Conservation (phyloP, 129 eudicot genomes). For the Pseudognaphalium luteoalbum region DNA sequence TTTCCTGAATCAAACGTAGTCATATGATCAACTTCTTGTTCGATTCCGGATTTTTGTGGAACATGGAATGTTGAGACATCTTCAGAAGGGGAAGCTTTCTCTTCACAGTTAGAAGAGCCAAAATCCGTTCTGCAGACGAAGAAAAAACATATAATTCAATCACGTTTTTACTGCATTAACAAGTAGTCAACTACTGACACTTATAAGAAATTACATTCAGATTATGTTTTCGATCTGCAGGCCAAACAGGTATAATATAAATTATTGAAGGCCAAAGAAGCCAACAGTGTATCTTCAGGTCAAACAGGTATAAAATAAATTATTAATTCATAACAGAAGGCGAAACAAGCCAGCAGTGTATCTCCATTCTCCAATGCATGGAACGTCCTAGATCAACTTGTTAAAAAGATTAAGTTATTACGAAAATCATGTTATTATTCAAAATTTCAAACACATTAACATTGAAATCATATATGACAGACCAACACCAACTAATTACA, state of each 20-base stretch:
- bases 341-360: too few species aligned
- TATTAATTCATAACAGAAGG: too few species aligned
- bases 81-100: slow-evolving; percentile 47
- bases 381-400: too few species aligned
- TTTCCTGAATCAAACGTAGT: slow-evolving; percentile 46
- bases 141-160: slow-evolving; percentile 9
- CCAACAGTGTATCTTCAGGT: too few species aligned
- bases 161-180: slow-evolving; percentile 12
- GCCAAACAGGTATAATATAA: too few species aligned
- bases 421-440: background rate
- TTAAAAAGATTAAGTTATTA: too few species aligned
- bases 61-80: slow-evolving; percentile 41
- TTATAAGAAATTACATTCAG: too few species aligned
- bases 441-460: background rate
- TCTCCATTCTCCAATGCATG: too few species aligned
- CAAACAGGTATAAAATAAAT: too few species aligned
- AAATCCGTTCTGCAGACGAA: slow-evolving; percentile 53
- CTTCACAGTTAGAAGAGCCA: slow-evolving; percentile 37
- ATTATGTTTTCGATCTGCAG: too few species aligned
- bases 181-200: background rate
- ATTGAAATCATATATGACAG: background rate
- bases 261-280: too few species aligned
- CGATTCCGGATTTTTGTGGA: slow-evolving; percentile 35
- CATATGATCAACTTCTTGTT: slow-evolving; percentile 54
- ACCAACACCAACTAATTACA: background rate